Conservation (phyloP, 1,284 basidiomycete genomes). For the Trametes versicolor region DNA sequence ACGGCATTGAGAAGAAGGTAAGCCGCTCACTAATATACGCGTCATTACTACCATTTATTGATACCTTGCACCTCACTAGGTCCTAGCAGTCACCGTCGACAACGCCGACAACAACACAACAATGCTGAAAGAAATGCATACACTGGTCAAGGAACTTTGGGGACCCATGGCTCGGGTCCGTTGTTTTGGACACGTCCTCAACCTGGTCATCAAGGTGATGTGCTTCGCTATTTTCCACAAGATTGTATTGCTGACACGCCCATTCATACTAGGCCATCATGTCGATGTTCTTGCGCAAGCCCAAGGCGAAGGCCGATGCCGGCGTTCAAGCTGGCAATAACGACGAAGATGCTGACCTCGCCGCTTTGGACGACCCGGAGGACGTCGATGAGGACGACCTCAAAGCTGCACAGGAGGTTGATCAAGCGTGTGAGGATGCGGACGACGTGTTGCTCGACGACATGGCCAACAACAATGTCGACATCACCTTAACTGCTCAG, state of each 20-base stretch:
- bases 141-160: not conserved
- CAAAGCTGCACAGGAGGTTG: not conserved
- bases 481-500: not conserved
- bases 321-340: not conserved
- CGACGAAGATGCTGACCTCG: too few species aligned
- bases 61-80: too few species aligned
- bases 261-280: not conserved
- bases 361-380: too few species aligned
- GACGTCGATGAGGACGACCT: not conserved
- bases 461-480: not conserved
- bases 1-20: not conserved
- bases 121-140: not conserved
- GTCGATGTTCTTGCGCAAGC: not conserved
- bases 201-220: not conserved
- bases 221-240: not conserved
- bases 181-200: not conserved
- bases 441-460: not conserved
- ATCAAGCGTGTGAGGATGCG: not conserved
- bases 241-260: too few species aligned
- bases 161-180: not conserved
- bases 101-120: not conserved
- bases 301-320: not conserved
- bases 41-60: too few species aligned
- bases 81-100: not conserved
- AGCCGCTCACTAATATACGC: too few species aligned